Conservation (phyloP, 73 alveolate species). For the Symbiodinium pilosum region DNA sequence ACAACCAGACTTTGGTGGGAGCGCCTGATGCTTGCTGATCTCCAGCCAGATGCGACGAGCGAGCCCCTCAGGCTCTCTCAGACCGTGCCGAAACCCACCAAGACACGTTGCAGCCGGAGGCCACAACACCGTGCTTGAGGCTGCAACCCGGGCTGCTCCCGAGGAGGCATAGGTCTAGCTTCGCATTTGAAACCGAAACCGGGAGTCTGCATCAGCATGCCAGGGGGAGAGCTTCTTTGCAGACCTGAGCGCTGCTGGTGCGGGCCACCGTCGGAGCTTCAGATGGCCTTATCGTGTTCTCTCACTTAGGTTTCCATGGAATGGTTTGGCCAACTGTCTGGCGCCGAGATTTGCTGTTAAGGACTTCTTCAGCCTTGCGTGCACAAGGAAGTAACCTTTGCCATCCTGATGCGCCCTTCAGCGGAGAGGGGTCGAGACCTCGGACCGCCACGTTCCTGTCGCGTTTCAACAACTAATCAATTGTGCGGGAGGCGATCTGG, state of each 20-base stretch:
- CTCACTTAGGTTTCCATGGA: too few relatives aligned
- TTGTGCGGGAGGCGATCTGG: slow-evolving; percentile 34
- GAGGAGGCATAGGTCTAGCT: not conserved
- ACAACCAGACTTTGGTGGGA: slow-evolving; percentile 45
- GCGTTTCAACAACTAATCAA: not conserved
- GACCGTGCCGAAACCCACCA: too few relatives aligned
- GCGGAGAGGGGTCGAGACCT: not conserved
- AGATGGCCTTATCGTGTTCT: not conserved
- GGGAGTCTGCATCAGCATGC: too few relatives aligned
- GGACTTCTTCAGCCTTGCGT: too few relatives aligned
- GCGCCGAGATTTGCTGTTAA: too few relatives aligned
- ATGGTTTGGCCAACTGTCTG: not conserved
- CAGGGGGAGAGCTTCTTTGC: too few relatives aligned
- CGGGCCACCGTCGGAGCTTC: not conserved
- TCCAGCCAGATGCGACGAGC: slow-evolving; percentile 34
- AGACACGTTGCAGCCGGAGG: not conserved
- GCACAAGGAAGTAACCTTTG: slow-evolving; percentile 48
- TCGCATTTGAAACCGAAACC: too few relatives aligned
- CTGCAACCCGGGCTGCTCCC: slow-evolving; percentile 23
- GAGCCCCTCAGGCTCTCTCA: not conserved
- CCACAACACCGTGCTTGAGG: slow-evolving; percentile 36
- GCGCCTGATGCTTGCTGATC: slow-evolving; percentile 3
- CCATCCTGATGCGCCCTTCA: slow-evolving; percentile 82
- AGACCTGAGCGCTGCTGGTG: too few relatives aligned
- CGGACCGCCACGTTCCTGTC: not conserved